These are phyloP conservation scores for Protomyces inouyei DNA, from an alignment of 1,139 yeast species.

Conservation along the genomic window DNA sequence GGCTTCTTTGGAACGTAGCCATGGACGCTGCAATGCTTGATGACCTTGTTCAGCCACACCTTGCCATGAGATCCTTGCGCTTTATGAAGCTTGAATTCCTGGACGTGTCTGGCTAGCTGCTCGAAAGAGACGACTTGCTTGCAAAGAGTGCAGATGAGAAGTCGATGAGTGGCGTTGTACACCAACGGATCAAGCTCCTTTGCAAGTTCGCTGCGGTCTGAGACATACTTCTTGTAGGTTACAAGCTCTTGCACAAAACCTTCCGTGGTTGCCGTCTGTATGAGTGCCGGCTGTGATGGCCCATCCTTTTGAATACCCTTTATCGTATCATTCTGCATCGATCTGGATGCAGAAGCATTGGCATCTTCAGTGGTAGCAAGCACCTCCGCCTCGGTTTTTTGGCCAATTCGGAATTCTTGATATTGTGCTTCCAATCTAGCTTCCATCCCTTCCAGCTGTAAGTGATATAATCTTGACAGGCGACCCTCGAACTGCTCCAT, in stretches of 20 bases:
- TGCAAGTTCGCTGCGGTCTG: neutral
- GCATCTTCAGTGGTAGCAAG: neutral
- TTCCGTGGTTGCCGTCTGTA: neutral
- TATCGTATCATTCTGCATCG: neutral
- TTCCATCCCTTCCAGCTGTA: neutral
- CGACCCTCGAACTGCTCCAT: conserved; percentile 4
- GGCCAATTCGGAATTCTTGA: neutral
- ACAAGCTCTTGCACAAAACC: neutral
- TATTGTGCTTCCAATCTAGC: neutral
- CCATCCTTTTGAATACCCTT: neutral
- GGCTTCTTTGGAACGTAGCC: too few species aligned
- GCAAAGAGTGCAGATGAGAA: too few species aligned
- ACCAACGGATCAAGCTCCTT: too few species aligned
- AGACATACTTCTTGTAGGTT: too few species aligned
- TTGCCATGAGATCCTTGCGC: too few species aligned
- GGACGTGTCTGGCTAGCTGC: too few species aligned
- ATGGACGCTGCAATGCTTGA: too few species aligned
- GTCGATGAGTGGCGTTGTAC: too few species aligned
- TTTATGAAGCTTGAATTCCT: too few species aligned
- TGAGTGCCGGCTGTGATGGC: neutral
- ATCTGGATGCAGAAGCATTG: too few species aligned
- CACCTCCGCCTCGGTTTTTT: neutral
- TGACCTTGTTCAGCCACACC: too few species aligned
- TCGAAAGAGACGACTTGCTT: too few species aligned
- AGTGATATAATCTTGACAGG: neutral